phyloP scores from a whole-genome alignment of 1,284 basidiomycete species.

The Ustilago bromivora region DNA sequence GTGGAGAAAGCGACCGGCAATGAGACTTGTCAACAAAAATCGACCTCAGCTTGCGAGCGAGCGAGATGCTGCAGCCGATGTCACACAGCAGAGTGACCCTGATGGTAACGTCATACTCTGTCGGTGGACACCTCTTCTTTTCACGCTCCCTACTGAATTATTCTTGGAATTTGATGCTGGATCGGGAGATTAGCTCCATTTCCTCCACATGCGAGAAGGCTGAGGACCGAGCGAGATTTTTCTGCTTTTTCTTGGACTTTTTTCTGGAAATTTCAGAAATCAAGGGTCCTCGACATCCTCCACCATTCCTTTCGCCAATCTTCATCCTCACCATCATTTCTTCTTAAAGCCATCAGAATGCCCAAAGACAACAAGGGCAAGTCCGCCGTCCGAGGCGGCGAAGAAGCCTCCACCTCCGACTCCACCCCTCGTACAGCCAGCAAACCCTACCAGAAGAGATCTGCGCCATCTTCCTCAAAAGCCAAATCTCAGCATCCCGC shows the following conservation, averaged over 20 bases:
- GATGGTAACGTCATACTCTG: not conserved
- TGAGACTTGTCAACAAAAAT: not conserved
- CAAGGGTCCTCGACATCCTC: not conserved
- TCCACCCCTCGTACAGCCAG: not conserved
- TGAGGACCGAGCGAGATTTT: not conserved
- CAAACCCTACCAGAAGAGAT: slow-evolving; percentile 26
- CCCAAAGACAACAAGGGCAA: slow-evolving; percentile 33
- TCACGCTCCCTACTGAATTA: not conserved
- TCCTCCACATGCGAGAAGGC: not conserved
- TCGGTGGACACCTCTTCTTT: not conserved
- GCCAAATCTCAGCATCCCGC: slow-evolving; percentile 14
- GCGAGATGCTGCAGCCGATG: not conserved
- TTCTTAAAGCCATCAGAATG: slow-evolving; percentile 8
- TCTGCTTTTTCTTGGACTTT: not conserved
- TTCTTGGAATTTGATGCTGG: not conserved
- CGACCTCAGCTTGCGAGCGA: not conserved
- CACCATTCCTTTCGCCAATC: not conserved
- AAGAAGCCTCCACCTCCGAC: slow-evolving; percentile 2
- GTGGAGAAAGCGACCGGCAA: not conserved
- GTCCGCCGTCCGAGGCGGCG: slow-evolving; percentile 14
- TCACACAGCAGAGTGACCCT: not conserved
- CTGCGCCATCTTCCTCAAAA: slow-evolving; percentile 21
- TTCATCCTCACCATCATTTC: not conserved
- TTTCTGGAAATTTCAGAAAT: not conserved
- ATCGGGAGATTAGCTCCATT: slow-evolving; percentile 1